These are phyloP conservation scores for Lecanoromycetidae sp. DNA, from an alignment of 2,329 filamentous ascomycete species.

Conservation along the genomic window DNA sequence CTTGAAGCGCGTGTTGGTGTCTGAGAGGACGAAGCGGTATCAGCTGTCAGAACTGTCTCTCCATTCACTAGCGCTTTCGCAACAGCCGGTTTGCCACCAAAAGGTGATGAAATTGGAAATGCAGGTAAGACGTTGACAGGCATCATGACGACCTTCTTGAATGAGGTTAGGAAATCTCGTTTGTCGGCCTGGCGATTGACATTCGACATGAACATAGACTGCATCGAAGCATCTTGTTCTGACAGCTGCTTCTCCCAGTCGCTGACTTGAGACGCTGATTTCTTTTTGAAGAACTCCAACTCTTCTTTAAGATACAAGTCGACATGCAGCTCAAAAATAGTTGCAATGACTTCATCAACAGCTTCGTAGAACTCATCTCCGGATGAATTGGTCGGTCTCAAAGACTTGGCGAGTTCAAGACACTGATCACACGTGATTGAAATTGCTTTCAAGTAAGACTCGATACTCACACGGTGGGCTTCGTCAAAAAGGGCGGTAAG, in stretches of 20 bases:
- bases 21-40: conserved; percentile 12
- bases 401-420: conserved; percentile 57
- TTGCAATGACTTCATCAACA: conserved; percentile 54
- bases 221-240: conserved; percentile 78
- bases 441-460: conserved; percentile 72
- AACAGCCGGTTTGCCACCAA: conserved; percentile 29
- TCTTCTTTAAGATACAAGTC: conserved; percentile 89
- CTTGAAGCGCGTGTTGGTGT: conserved; percentile 22
- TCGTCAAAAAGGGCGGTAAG: conserved; percentile 77
- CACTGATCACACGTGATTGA: conserved; percentile 81
- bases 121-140: conserved; percentile 80
- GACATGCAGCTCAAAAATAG: conserved; percentile 82
- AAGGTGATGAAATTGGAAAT: conserved; percentile 49
- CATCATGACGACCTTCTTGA: conserved; percentile 99
- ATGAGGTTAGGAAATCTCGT: conserved; percentile 87
- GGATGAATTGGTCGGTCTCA: conserved; percentile 50
- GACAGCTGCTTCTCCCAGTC: conserved; percentile 86
- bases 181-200: conserved; percentile 91
- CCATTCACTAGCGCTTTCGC: conserved; percentile 23
- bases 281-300: conserved; percentile 67
- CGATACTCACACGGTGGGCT: conserved; percentile 56
- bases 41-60: conserved; percentile 16
- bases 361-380: conserved; percentile 50
- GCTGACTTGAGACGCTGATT: conserved; percentile 63
- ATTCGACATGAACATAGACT: conserved; percentile 93